phyloP scores from a whole-genome alignment of 441 rosid genomes.

The Erodium moschatum region DNA sequence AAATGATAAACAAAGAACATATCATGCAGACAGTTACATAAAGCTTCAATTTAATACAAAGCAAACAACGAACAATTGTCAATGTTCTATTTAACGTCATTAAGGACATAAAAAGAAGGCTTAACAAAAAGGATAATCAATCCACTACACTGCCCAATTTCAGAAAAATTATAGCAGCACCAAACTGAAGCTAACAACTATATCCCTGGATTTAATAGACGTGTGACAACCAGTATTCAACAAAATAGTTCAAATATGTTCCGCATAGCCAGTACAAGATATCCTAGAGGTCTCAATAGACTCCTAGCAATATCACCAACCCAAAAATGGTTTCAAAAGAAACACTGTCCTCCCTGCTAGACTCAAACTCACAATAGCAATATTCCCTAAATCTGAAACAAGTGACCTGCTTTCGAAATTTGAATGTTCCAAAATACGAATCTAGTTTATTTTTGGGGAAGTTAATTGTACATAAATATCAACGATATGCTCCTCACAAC shows the following conservation, averaged over 20 bases:
- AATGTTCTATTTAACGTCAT: too few species aligned
- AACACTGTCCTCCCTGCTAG: background rate
- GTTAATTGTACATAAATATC: background rate
- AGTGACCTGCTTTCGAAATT: background rate
- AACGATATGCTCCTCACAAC: background rate
- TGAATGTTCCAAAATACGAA: too few species aligned
- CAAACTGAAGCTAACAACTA: constrained; percentile 25
- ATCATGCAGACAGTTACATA: constrained; percentile 18
- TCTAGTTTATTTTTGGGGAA: background rate
- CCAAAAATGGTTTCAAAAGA: background rate
- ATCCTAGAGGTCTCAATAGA: background rate
- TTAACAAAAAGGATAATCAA: constrained; percentile 16
- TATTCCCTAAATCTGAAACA: background rate
- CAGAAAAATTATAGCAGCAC: background rate
- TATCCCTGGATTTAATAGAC: constrained; percentile 31
- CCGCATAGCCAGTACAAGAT: background rate
- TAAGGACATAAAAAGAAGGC: too few species aligned
- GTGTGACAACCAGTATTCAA: constrained; percentile 16
- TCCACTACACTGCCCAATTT: constrained; percentile 12
- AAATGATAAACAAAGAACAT: background rate
- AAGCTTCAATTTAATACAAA: constrained; percentile 23
- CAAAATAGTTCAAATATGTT: background rate
- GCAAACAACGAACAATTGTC: background rate
- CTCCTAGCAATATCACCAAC: too few species aligned
- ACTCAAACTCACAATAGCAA: background rate